Conservation (phyloP, 306 rosid genomes). For the Cicer yamashitae region DNA sequence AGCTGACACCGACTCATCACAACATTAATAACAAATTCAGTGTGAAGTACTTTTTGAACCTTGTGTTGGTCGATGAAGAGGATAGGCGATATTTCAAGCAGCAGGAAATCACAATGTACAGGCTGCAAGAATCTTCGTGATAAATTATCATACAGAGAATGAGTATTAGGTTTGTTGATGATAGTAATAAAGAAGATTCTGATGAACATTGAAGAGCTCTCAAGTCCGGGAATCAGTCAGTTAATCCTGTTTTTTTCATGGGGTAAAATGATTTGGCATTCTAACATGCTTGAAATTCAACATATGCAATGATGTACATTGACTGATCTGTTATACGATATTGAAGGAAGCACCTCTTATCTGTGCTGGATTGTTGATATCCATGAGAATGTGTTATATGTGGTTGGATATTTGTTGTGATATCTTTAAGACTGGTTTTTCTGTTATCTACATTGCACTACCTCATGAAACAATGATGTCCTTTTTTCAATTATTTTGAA, state of each 20-base stretch:
- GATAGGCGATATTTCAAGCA: constrained; percentile 98
- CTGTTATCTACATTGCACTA: constrained; percentile 34
- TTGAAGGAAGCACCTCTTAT: constrained; percentile 46
- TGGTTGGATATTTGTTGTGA: constrained; percentile 37
- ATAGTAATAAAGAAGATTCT: constrained; percentile 46
- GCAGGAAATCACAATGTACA: constrained; percentile 91
- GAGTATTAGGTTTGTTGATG: constrained; percentile 37
- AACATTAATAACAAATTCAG: constrained; percentile 97
- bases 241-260: constrained; percentile 35
- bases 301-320: constrained; percentile 52
- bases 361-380: constrained; percentile 42
- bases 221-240: constrained; percentile 42
- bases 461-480: constrained; percentile 13
- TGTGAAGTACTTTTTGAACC: constrained; percentile 94
- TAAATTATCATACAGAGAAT: constrained; percentile 31
- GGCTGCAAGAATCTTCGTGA: constrained; percentile 83
- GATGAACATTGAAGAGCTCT: constrained; percentile 53
- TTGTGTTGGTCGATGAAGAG: constrained; percentile 96
- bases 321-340: constrained; percentile 41
- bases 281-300: constrained; percentile 46
- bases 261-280: constrained; percentile 42
- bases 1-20: constrained; percentile 92
- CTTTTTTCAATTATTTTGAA: constrained; percentile 17
- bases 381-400: constrained; percentile 34
- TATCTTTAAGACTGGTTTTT: constrained; percentile 32